phyloP scores from a whole-genome alignment of 1,139 yeast species.

The Saccharomyces hybrid region DNA sequence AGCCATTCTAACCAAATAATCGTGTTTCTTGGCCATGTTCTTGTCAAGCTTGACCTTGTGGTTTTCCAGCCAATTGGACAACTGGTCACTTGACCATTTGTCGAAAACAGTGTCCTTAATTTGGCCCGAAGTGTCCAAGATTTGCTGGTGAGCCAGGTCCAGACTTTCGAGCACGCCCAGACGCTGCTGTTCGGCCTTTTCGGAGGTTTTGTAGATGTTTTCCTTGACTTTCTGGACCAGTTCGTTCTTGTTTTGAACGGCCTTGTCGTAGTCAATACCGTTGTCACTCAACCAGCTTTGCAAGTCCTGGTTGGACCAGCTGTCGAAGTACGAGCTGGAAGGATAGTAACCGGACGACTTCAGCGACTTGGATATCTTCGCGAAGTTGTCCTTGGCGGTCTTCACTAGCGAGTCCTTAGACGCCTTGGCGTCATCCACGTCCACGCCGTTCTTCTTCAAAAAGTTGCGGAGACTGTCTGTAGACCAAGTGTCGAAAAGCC shows the following conservation, averaged over 20 bases:
- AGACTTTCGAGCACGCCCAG: constrained; percentile 37
- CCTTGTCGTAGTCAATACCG: constrained; percentile 37
- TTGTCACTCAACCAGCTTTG: constrained; percentile 43
- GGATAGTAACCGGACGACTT: constrained; percentile 43
- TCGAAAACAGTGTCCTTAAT: constrained; percentile 42
- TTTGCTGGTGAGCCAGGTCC: constrained; percentile 33
- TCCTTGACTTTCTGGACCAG: constrained; percentile 39
- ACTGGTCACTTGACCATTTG: constrained; percentile 41
- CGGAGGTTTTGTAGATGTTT: constrained; percentile 38
- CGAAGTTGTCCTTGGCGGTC: constrained; percentile 36
- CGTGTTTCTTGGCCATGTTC: constrained; percentile 31
- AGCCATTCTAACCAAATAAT: constrained; percentile 37
- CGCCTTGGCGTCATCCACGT: constrained; percentile 29
- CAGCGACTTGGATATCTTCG: constrained; percentile 33
- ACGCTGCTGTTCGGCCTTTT: constrained; percentile 34
- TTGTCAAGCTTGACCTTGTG: constrained; percentile 39
- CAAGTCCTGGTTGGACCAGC: constrained; percentile 42
- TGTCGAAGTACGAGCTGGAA: constrained; percentile 43
- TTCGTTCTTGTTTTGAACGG: constrained; percentile 37
- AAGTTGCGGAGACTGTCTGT: constrained; percentile 33
- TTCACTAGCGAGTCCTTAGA: constrained; percentile 36
- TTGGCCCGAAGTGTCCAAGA: constrained; percentile 38
- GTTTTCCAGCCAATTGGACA: constrained; percentile 41
- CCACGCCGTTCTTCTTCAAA: constrained; percentile 34
- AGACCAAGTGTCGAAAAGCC: constrained; percentile 51